Evolutionary conservation across 1,284 basidiomycete genomes (phyloP), one percentile per base, ranked within the genome.

Genomic region (Rhodofomes roseus): DNA sequence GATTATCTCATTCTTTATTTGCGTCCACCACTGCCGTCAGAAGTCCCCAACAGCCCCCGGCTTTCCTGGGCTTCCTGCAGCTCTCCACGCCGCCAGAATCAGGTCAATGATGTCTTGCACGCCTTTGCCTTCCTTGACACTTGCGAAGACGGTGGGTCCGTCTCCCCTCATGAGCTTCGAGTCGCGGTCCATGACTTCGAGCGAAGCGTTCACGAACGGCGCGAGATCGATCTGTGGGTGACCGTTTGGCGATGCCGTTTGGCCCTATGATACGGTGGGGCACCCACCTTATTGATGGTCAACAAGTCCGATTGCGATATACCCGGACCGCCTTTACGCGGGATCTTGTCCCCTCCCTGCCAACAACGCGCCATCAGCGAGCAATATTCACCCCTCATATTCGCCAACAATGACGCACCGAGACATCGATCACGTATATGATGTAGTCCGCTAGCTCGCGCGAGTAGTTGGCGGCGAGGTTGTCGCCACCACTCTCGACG

Each of bases 381-480:
- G 20, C 23, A 8, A 50, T 57, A 14, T 20, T 46, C 5, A 18
- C n/a, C 18, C 8, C 31, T 4, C 1, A n/a, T 12, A n/a, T 0
- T 29, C n/a, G n/a, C 20, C 34, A 22, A 51, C 7, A 54, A 51
- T 22, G 36, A 59, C 57, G 69, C 65, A 89, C 89, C 60, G 90
- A 83, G 63, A 92, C 89, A 70, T 92, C 89, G 62, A 95, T 93
- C 43, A 96, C 94, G 74, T 96, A 95, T 71, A 97, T 93, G 72
- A 98, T 98, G 72, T 96, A 98, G 74, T 99, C 96, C 11, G 97
- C 96, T 51, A 99, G 77, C 74, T 99, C 96, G 60, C 96, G 82
- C 48, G 92, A 95, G 74, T 98, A 98, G 74, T 97, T 97, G 5
- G 96, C 96, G 58, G 89, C 95, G 9, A 98, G 81, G 72, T 98